Base-by-base conservation (phyloP, 495 filamentous ascomycete genomes). In the Coniosporium apollinis region DNA sequence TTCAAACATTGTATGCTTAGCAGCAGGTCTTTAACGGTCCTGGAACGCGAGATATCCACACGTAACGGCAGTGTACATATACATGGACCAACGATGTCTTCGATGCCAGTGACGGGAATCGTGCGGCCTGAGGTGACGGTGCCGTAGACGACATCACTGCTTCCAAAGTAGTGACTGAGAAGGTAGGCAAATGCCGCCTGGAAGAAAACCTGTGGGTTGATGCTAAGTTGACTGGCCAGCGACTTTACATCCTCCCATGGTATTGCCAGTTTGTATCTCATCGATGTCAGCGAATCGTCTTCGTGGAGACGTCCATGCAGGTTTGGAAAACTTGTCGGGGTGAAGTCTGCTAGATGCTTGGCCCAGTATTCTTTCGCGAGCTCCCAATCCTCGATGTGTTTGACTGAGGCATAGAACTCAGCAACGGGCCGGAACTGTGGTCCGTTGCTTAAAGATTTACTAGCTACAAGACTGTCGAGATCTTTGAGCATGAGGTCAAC, bases 101-200 rank as follows among this genome's bases (percentile, higher is more conserved):
- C 80, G 28, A 87, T 70, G 0, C 65, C 65, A 3, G 61, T 38
- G 6, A 86, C 43, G 1, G 79, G 68, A 15, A 79, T 46, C 4
- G 74, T 80, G 22, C 82, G 62, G 3, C 83, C 83, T 19, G 83
- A 87, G 19, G 72, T 70, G 10, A 86, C 76, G 5, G 67, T 69
- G 2, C 85, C 85, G 38, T 91, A 72, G 4, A 72, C 63, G 4
- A 84, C 63, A 49, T 92, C 85, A 8, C 67, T 56, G 21, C 56
- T 64, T 16, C 72, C 77, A 9, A 73, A 49, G 40, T 82, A 67
- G 4, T 58, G 59, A 5, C 66, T 56, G 43, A 84, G 61, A 0
- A 89, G 46, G 54, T 76, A 73, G 1, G 70, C 63, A 41, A 82
- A 62, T 5, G 76, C 73, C 6, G 74, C 66, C 42, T 87, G 82